Evolutionary conservation across 2,329 filamentous ascomycete species (phyloP), one percentile per base, ranked within the genome.

Genomic region (Epichloe scottii): DNA sequence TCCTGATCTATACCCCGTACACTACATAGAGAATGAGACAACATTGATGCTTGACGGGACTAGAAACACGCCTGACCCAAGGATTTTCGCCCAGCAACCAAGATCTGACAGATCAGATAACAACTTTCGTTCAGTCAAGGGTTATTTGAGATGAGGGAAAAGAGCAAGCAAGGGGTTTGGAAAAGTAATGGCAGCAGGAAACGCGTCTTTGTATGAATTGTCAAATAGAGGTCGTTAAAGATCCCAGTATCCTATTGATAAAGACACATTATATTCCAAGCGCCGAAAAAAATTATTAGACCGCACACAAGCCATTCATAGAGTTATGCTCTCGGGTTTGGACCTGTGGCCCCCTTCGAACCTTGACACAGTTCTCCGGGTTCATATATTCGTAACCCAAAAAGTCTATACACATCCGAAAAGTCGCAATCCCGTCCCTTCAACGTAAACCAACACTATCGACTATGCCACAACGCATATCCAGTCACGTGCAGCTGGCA

Each of bases 401-500:
- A 46, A 63, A 59, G 55, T 65, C 62, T 65, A 66, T 67, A 65
- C 62, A 67, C 59, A 53, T 58, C 59, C 58, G 55, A 64, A 64
- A 59, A 49, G 26, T 49, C 35, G 42, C 41, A 46, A 56, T 56
- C 54, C 51, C 55, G 58, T 53, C 52, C 56, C 52, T 57, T 49
- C 49, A 51, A 58, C 51, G 50, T 56, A 61, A 61, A 65, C 56
- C 62, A 62, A 60, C 53, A 55, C 55, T 58, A 57, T 58, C 3
- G 26, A 44, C 35, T 35, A 21, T 44, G 57, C 63, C 57, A 62
- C 59, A 59, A 58, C 56, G 56, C 58, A 59, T 56, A 55, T 67
- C 67, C 66, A 65, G 63, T 33, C 40, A 66, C 66, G 65, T 65
- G 63, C 70, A 62, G 59, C 62, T 65, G 63, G 63, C 62, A 58